Base-by-base conservation (phyloP, 2,329 filamentous ascomycete species). In the Lasiodiplodia hormozganensis region DNA sequence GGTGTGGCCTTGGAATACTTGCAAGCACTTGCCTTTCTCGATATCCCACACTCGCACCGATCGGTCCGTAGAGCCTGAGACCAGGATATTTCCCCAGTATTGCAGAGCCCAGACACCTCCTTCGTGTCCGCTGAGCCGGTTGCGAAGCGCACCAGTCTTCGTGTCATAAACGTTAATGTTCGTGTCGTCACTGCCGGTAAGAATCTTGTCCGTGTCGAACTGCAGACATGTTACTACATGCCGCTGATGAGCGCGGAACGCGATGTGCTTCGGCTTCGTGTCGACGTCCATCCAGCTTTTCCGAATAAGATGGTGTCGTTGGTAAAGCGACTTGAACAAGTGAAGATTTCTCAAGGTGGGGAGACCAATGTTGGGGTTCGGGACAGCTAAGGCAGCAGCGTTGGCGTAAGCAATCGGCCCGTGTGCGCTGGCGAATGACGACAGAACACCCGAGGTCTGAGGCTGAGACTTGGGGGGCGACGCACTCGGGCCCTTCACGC, bases 41-140 rank as follows among this genome's bases (percentile, higher is more conserved):
- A 99, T 97, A 77, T 99, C 95, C 96, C 96, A 99, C 0, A 99
- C 95, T n/a, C 96, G 90, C n/a, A 99, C 96, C 12, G 96, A 97
- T 57, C 96, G 87, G 80, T 99, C 96, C 0, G 96, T 99, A 7
- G 94, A 97, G 2, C 96, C 96, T 18, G 96, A 99, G 2, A 99
- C 96, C 23, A 99, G 83, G 18, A 92, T 93, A 76, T 98, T 97
- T 62, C 94, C 95, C 76, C 97, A 91, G 77, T 98, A 99, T 78
- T 98, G 94, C 65, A 99, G 82, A 36, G 96, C 96, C 96, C 96
- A 99, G 1, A 99, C 96, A 56, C 96, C 96, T 40, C 96, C 96
- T 79, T 99, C 96, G 73, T 99, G 96, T 2, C 96, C 96, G 75
- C 94, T 91, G 2, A 99, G 88, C 71, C 91, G 93, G 75, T 89